Evolutionary conservation across 2,329 filamentous ascomycete species (phyloP).

Genomic region (Albifimbria verrucaria): DNA sequence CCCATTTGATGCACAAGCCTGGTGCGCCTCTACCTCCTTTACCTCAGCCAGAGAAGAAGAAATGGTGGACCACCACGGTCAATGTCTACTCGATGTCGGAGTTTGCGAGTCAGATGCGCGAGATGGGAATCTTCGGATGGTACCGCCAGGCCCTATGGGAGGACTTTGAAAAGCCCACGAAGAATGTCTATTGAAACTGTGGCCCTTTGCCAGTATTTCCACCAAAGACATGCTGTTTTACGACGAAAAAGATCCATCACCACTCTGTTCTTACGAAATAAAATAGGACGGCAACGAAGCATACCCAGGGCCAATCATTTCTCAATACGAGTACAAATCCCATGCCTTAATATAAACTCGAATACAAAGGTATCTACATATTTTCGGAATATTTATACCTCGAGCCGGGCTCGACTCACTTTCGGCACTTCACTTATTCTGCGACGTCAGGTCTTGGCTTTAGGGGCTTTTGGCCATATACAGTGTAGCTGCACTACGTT

Average conservation of each 20-base stretch:
- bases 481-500: constrained; percentile 11
- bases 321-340: too few relatives aligned
- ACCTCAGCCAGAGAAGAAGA: not conserved
- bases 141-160: not conserved
- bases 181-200: too few relatives aligned
- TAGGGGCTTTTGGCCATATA: constrained; percentile 13
- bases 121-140: not conserved
- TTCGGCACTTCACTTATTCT: too few relatives aligned
- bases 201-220: too few relatives aligned
- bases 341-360: too few relatives aligned
- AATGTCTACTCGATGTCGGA: not conserved
- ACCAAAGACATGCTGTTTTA: not conserved
- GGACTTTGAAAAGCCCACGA: not conserved
- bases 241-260: not conserved
- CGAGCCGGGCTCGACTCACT: too few relatives aligned
- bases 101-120: not conserved
- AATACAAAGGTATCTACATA: too few relatives aligned
- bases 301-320: not conserved
- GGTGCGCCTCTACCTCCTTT: not conserved
- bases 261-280: too few relatives aligned
- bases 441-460: not conserved
- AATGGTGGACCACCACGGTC: not conserved
- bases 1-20: not conserved
- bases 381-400: too few relatives aligned
- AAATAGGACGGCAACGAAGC: too few relatives aligned